A percentile compares a stretch with the other conserved stretches of the same genome.
These are phyloP conservation scores for Vachellia pachyceras DNA, from an alignment of 306 rosid genomes.

Conservation along the genomic window DNA sequence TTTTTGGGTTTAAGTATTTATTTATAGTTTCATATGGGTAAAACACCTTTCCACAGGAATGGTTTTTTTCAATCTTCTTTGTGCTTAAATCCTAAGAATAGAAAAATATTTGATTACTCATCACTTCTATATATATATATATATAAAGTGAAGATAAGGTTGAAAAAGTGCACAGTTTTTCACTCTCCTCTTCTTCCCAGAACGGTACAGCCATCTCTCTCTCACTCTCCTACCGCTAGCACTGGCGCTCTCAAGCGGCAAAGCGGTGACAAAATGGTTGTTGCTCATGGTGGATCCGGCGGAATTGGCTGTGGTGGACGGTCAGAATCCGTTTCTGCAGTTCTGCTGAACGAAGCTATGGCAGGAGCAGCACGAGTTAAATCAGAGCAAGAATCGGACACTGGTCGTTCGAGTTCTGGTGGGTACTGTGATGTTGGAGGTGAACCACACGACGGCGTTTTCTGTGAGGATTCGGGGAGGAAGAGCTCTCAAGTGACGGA, in stretches of 20 bases:
- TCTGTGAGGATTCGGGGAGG: conserved; percentile 31
- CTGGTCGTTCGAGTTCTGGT: neutral
- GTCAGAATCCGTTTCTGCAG: neutral
- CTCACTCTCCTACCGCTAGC: neutral
- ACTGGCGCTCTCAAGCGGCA: neutral
- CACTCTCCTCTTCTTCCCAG: neutral
- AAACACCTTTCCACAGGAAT: too few species aligned
- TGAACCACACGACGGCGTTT: conserved; percentile 22
- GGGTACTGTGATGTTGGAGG: neutral
- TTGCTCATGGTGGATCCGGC: conserved; percentile 33
- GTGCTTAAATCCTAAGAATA: too few species aligned
- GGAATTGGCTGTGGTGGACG: neutral
- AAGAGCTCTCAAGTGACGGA: conserved; percentile 22
- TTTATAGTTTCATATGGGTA: too few species aligned
- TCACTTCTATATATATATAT: conserved; percentile 44
- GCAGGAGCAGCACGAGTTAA: conserved; percentile 31
- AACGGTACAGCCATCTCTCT: neutral
- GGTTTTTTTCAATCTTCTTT: too few species aligned
- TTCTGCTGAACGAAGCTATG: neutral
- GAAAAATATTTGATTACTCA: neutral
- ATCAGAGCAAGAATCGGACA: conserved; percentile 33
- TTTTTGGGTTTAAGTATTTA: too few species aligned
- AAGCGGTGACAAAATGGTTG: conserved; percentile 8
- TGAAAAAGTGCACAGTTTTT: neutral
- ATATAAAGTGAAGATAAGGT: conserved; percentile 38